Base-by-base conservation (phyloP, 1,284 basidiomycete genomes). In the Trichosporon inkin region DNA sequence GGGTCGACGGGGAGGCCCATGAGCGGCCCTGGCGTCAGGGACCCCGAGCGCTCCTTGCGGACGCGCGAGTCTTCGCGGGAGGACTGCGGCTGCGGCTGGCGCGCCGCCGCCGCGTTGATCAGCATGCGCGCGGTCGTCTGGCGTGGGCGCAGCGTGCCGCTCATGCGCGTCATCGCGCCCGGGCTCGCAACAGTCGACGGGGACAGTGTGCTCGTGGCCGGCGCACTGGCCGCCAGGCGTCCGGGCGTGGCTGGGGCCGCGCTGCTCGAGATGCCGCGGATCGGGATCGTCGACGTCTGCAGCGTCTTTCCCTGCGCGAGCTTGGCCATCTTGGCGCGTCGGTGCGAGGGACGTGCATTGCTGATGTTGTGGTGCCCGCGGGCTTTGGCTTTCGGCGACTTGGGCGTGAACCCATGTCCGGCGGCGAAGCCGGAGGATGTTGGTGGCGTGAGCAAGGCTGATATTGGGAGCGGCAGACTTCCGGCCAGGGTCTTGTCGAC, bases 211-310 rank as follows among this genome's bases (percentile, higher is more conserved):
- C 44, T 49, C 6, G 65, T 24, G 19, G 67, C 61, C 5, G 66
- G 68, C 11, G 69, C 66, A 36, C 61, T 63, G 5, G 68, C 55
- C 10, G 68, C 70, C 10, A 73, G 55, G 22, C 71, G 58, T 10
- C 28, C 8, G 5, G 62, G 56, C 5, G 61, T 56, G 1, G 54
- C 24, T 11, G 63, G 58, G 10, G 40, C 14, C 2, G 39, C 37
- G 6, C 49, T 47, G 6, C 17, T 22, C 3, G 66, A 60, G 0
- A 71, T 60, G 4, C 68, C 68, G 38, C 73, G 61, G 17, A 77
- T 75, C n/a, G 75, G 72, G 49, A 77, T 75, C 0, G 72, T 75
- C 6, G 67, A 64, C 6, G 69, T 58, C 10, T 62, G 39, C n/a
- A 69, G 63, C 7, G 59, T 65, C 39, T 62, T 62, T 49, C 61